Percentiles rank a stretch among this genome's conserved stretches.
These are phyloP conservation scores for Globisporangium carolinianum DNA, from an alignment of 352 stramenopile genomes.

Conservation along the genomic window DNA sequence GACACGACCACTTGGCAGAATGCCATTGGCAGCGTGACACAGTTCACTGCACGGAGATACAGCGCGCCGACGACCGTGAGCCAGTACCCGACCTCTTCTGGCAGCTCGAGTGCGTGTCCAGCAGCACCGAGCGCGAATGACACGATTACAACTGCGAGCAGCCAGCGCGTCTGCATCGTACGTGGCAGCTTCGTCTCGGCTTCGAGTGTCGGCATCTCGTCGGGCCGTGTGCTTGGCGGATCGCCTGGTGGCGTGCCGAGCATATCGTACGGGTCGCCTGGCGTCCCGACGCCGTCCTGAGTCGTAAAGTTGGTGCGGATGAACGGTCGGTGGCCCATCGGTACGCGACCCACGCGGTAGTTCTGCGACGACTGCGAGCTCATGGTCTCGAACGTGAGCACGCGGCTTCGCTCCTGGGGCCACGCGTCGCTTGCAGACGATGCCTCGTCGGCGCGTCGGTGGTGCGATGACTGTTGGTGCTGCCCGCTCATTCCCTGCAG, in stretches of 20 bases:
- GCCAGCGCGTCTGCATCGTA: conserved; percentile 34
- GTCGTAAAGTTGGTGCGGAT: conserved; percentile 47
- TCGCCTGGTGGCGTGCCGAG: conserved; percentile 50
- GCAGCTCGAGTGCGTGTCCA: conserved; percentile 22
- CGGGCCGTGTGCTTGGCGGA: conserved; percentile 21
- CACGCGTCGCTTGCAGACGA: conserved; percentile 2
- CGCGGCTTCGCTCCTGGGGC: conserved; percentile 9
- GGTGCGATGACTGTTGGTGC: neutral
- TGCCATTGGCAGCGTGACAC: conserved; percentile 46
- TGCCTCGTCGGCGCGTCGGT: neutral
- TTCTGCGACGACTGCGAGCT: conserved; percentile 14
- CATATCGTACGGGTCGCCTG: conserved; percentile 35
- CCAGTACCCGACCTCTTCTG: conserved; percentile 38
- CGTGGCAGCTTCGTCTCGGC: conserved; percentile 17
- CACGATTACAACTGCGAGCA: conserved; percentile 28
- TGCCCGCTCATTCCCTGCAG: neutral
- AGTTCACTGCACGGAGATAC: conserved; percentile 56
- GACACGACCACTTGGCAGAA: conserved; percentile 58
- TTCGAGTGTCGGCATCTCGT: conserved; percentile 15
- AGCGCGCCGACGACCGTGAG: conserved; percentile 40
- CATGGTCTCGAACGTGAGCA: conserved; percentile 6
- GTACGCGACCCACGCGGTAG: conserved; percentile 5
- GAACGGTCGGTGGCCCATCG: conserved; percentile 19
- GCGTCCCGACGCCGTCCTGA: conserved; percentile 17
- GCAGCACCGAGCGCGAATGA: conserved; percentile 33